Base-by-base conservation (phyloP, 306 rosid species). In the Quercus agrifolia region DNA sequence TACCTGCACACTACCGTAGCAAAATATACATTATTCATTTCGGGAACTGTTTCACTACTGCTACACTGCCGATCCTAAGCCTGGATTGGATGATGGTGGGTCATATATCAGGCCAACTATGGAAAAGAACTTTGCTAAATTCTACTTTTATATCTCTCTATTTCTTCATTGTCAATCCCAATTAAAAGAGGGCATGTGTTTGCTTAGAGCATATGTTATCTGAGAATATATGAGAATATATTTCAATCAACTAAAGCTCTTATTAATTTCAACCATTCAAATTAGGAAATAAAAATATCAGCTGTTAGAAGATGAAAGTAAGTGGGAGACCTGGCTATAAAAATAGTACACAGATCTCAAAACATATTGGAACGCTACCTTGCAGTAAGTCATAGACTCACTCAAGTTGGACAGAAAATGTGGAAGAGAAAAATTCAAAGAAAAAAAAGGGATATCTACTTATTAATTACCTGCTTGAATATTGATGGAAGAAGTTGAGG, bases 401-500 rank as follows among this genome's bases (percentile, higher is more conserved):
- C 25, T 33, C 28, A 19, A 68, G 52, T 68, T 8, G 72, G 52
- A 35, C 17, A 54, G 74, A 38, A 44, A 35, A 77, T 3, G 4
- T 12, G 70, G 41, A 73, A 46, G n/a, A 17, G 46, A 38, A 8
- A 38, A 38, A 38, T 38, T 38, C 46, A 41, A 23, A 63, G 1
- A 20, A 58, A 15, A 17, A 17, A 31, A n/a, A 23, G 46, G 46
- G 46, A 41, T 41, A 41, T 46, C 59, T 33, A 69, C 59, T 79
- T 66, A 54, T 70, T 76, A 86, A 56, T 82, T 84, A 92, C 99
- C 98, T 95, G 99, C 79, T 87, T 83, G 85, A 92, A 92, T 84
- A 95, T 95, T 68, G 92, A 91, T 70, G 99, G 99, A 67, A 95
- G 84, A 76, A 95, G 87, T 79, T 89, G 92, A 86, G 99, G 97